A percentile compares a stretch with the other conserved stretches of the same genome.
Conservation (phyloP, 371 early-diverging fungal genomes). For the Mortierella sp. region DNA sequence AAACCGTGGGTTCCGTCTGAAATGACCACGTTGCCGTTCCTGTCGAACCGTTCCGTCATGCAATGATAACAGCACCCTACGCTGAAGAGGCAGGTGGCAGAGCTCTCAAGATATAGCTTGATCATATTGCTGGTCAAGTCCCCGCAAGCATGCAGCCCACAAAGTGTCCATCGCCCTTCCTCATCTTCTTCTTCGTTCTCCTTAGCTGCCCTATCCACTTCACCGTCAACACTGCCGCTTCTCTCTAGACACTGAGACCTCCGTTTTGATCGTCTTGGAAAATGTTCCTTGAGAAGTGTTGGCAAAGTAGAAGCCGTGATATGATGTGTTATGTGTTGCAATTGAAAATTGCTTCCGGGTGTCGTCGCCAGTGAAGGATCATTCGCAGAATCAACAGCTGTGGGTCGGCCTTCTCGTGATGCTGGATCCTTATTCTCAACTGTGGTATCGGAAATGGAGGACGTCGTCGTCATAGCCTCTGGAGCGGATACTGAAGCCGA, state of each 20-base stretch:
- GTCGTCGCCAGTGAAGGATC: slow-evolving; percentile 35
- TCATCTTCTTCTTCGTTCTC: slow-evolving; percentile 25
- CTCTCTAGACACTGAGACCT: not conserved
- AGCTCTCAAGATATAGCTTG: slow-evolving; percentile 73
- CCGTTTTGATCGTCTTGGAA: slow-evolving; percentile 33
- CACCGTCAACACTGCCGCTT: slow-evolving; percentile 8
- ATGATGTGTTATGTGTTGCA: slow-evolving; percentile 65
- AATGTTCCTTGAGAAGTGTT: slow-evolving; percentile 53
- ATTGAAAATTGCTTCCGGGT: slow-evolving; percentile 42
- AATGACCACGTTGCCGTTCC: slow-evolving; percentile 63
- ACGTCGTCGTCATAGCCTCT: not conserved
- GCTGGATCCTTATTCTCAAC: not conserved
- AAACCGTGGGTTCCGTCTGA: slow-evolving; percentile 59
- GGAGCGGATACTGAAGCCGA: not conserved
- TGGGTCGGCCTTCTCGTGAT: not conserved
- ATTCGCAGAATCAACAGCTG: slow-evolving; percentile 11
- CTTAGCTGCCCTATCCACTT: not conserved
- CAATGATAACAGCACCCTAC: slow-evolving; percentile 92
- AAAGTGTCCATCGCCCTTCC: slow-evolving; percentile 71
- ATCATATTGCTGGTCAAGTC: slow-evolving; percentile 81
- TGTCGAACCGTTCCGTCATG: slow-evolving; percentile 47
- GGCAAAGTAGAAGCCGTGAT: slow-evolving; percentile 64
- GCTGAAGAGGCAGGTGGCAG: slow-evolving; percentile 74
- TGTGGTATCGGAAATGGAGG: not conserved
- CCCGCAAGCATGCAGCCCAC: slow-evolving; percentile 91